Conservation (phyloP, 2,329 filamentous ascomycete genomes). For the Botryotinia convoluta region DNA sequence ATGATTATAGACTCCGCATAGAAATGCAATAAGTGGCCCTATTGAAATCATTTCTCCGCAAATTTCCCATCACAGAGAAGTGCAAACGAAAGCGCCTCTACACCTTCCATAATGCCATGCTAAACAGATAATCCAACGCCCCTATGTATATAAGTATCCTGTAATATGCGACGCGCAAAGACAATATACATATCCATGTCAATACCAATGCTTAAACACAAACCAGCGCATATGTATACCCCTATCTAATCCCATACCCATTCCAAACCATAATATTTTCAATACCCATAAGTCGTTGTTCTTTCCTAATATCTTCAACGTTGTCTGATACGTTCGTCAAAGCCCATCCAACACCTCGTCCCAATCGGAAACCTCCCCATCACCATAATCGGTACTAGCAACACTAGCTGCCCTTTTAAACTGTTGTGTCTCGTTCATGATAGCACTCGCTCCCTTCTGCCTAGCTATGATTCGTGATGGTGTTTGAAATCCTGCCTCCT, state of each 20-base stretch:
- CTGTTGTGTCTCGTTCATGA: constrained; percentile 15
- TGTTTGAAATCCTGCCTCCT: neutral
- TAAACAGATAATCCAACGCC: neutral
- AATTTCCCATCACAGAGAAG: neutral
- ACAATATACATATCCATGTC: neutral
- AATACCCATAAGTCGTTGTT: neutral
- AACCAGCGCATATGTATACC: neutral
- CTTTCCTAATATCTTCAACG: neutral
- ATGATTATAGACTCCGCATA: neutral
- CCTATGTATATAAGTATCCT: neutral
- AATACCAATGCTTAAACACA: neutral
- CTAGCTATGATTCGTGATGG: neutral
- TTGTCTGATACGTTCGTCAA: neutral
- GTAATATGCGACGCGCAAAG: neutral
- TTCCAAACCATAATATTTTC: neutral
- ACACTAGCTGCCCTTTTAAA: constrained; percentile 23
- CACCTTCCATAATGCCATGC: neutral
- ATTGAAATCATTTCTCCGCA: neutral
- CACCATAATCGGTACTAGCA: constrained; percentile 35
- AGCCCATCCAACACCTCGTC: neutral
- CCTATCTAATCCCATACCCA: neutral
- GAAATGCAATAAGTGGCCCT: neutral
- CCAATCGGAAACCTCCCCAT: constrained; percentile 22
- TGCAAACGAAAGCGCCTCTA: neutral
- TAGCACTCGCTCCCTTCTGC: neutral